A percentile compares a stretch with the other conserved stretches of the same genome.
Conservation (phyloP, 192 early-diverging fungal species). For the Entomortierella chlamydospora region DNA sequence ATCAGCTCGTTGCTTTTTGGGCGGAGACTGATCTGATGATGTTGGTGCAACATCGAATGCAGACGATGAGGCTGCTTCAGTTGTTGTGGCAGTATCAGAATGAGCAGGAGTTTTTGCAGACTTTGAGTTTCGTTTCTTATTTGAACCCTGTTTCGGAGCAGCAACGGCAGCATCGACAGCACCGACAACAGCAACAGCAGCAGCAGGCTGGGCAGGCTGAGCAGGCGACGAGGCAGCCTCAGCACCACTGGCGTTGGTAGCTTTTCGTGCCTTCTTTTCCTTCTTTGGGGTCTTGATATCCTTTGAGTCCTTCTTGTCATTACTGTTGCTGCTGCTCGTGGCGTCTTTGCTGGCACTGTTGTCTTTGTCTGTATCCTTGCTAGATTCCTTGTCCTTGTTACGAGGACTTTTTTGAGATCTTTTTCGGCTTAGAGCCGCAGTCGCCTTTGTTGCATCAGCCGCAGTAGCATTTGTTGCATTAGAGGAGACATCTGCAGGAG, state of each 20-base stretch:
- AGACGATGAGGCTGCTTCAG: conserved; percentile 7
- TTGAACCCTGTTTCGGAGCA: not conserved
- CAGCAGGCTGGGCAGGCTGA: not conserved
- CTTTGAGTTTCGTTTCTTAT: conserved; percentile 18
- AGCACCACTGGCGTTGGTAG: not conserved
- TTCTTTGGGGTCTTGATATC: not conserved
- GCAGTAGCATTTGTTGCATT: not conserved
- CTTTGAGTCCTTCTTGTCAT: not conserved
- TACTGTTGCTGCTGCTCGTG: conserved; percentile 9
- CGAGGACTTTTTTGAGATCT: conserved; percentile 18
- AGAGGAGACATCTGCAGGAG: conserved; percentile 1
- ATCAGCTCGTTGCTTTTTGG: not conserved
- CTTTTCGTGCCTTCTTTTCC: not conserved
- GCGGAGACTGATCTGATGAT: not conserved
- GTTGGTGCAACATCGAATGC: conserved; percentile 1
- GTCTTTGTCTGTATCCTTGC: not conserved
- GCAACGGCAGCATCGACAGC: too few species aligned
- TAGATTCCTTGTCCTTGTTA: conserved; percentile 1
- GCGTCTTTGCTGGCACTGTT: too few species aligned
- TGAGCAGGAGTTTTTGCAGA: not conserved
- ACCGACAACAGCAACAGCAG: too few species aligned
- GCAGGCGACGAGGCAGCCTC: conserved; percentile 2
- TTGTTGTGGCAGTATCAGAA: not conserved
- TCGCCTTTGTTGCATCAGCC: not conserved
- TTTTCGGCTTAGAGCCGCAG: not conserved